Evolutionary conservation across 2,329 filamentous ascomycete species (phyloP).

Genomic region (Neoscytalidium dimidiatum): DNA sequence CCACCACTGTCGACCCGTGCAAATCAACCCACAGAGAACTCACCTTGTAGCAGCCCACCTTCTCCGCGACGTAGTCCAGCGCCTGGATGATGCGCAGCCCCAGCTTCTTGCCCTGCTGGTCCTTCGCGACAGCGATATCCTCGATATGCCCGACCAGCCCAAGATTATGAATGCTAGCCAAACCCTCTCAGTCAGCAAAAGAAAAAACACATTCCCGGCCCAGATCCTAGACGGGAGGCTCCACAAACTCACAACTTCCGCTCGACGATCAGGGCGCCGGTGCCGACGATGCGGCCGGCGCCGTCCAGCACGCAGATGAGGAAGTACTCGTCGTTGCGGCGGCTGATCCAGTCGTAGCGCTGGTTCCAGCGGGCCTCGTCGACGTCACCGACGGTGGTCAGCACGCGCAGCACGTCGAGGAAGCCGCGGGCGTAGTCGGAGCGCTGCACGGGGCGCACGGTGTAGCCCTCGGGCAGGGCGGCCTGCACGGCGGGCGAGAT

Average conservation of each 20-base stretch:
- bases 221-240: not conserved
- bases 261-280: constrained; percentile 87
- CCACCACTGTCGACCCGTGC: not conserved
- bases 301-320: constrained; percentile 82
- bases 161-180: constrained; percentile 68
- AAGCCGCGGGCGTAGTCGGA: constrained; percentile 81
- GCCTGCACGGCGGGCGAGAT: constrained; percentile 74
- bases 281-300: constrained; percentile 74
- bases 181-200: not conserved
- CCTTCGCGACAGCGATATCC: constrained; percentile 92
- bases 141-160: constrained; percentile 93
- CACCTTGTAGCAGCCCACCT: constrained; percentile 90
- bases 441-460: constrained; percentile 74
- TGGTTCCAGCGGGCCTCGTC: constrained; percentile 69
- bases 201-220: not conserved
- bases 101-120: constrained; percentile 96
- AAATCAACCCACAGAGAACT: constrained; percentile 21
- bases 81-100: constrained; percentile 92
- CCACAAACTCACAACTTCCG: constrained; percentile 70
- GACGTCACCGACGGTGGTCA: constrained; percentile 92
- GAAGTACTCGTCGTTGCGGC: constrained; percentile 77
- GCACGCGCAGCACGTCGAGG: constrained; percentile 84
- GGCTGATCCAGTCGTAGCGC: constrained; percentile 79
- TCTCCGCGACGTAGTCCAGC: constrained; percentile 81
- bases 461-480: constrained; percentile 78